phyloP scores from a whole-genome alignment of 495 filamentous ascomycete species.

The Cetradonia linearis region DNA sequence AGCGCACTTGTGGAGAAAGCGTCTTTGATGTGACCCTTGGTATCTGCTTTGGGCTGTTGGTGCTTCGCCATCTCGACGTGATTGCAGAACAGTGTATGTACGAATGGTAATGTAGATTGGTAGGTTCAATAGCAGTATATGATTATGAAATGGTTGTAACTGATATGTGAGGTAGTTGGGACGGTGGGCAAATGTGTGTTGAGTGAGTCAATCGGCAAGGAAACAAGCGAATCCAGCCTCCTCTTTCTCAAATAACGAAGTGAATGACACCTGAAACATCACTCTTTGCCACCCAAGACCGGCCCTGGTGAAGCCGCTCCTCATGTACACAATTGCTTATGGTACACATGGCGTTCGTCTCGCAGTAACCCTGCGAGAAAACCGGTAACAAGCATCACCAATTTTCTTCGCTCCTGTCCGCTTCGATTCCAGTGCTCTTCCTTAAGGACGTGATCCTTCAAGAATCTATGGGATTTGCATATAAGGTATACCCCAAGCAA shows the following conservation, averaged over 20 bases:
- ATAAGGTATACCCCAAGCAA: background rate
- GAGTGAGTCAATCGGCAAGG: background rate
- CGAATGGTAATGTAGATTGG: background rate
- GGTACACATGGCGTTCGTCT: background rate
- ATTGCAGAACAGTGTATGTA: background rate
- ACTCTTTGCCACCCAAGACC: background rate
- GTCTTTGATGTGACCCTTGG: conserved; percentile 1
- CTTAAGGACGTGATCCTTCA: background rate
- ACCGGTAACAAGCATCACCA: background rate
- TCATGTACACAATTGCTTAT: background rate
- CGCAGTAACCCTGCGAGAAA: background rate
- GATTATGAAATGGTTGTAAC: background rate
- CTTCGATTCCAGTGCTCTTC: background rate
- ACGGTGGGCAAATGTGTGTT: background rate
- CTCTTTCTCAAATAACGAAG: background rate
- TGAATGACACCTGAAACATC: background rate
- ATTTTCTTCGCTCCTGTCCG: background rate
- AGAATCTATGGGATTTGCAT: background rate
- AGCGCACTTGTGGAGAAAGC: conserved; percentile 11
- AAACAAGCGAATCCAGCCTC: background rate
- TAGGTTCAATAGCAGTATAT: background rate
- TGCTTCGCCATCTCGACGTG: conserved; percentile 8
- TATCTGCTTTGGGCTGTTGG: background rate
- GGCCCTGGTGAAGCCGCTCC: background rate
- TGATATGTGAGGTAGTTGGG: background rate